Conservation (phyloP, 1,284 basidiomycete genomes). For the Microbotryomycetes sp. region DNA sequence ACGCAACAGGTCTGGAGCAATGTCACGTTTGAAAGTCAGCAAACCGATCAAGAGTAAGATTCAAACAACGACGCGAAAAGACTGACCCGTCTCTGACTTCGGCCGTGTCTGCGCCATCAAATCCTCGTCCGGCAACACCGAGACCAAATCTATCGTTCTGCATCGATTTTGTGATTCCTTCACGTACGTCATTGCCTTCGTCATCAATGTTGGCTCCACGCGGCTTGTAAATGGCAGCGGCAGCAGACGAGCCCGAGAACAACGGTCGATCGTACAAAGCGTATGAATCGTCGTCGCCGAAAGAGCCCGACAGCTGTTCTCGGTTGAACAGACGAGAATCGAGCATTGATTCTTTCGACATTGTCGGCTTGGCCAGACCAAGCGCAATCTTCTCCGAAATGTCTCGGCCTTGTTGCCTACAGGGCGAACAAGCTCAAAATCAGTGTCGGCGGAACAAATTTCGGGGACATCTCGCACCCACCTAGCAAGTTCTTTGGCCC, state of each 20-base stretch:
- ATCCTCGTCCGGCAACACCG: conserved; percentile 64
- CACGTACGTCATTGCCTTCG: conserved; percentile 74
- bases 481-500: conserved; percentile 88
- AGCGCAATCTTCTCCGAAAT: conserved; percentile 99
- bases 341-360: conserved; percentile 92
- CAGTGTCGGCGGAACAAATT: conserved; percentile 1
- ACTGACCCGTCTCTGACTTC: conserved; percentile 52
- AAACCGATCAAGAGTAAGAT: conserved; percentile 1
- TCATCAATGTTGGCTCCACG: conserved; percentile 61
- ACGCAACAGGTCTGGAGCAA: conserved; percentile 80
- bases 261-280: conserved; percentile 90
- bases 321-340: conserved; percentile 97
- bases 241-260: conserved; percentile 91
- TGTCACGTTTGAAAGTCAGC: conserved; percentile 43
- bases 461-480: no score
- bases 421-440: not conserved
- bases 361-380: conserved; percentile 90
- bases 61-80: not conserved
- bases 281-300: conserved; percentile 89
- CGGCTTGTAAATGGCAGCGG: conserved; percentile 95
- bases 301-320: conserved; percentile 70
- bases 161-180: conserved; percentile 81
- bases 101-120: conserved; percentile 78
- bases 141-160: conserved; percentile 91
- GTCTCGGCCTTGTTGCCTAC: conserved; percentile 85